These are phyloP conservation scores for Pichia sp. DNA, from an alignment of 1,139 yeast genomes.

Conservation along the genomic window DNA sequence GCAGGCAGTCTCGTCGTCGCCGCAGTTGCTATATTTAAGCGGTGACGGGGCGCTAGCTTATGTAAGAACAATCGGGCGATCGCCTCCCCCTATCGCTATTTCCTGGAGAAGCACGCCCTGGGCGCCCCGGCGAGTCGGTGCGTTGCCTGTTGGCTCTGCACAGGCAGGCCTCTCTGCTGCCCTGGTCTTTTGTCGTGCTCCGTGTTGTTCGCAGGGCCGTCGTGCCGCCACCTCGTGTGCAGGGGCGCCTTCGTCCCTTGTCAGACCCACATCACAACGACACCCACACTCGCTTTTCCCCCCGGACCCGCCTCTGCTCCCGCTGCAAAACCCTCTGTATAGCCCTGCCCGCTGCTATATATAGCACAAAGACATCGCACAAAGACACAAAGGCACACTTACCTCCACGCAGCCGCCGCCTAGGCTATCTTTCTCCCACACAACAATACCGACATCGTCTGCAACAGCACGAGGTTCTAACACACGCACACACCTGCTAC, in stretches of 20 bases:
- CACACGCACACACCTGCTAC: background rate
- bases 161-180: background rate
- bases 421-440: background rate
- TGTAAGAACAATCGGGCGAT: background rate
- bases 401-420: no score
- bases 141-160: background rate
- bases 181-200: background rate
- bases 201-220: background rate
- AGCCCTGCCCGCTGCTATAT: background rate
- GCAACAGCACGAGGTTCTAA: background rate
- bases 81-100: background rate
- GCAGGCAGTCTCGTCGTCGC: background rate
- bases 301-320: background rate
- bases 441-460: background rate
- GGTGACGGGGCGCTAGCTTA: background rate
- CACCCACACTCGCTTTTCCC: background rate
- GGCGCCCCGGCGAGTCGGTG: background rate
- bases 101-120: background rate
- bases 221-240: no score
- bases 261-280: background rate
- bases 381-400: no score
- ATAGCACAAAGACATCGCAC: background rate
- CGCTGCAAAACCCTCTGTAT: background rate
- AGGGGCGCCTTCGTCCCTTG: no score
- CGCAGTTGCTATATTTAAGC: conserved; percentile 2